Base-by-base conservation (phyloP, 495 filamentous ascomycete genomes). In the Neurospora sublineolata region DNA sequence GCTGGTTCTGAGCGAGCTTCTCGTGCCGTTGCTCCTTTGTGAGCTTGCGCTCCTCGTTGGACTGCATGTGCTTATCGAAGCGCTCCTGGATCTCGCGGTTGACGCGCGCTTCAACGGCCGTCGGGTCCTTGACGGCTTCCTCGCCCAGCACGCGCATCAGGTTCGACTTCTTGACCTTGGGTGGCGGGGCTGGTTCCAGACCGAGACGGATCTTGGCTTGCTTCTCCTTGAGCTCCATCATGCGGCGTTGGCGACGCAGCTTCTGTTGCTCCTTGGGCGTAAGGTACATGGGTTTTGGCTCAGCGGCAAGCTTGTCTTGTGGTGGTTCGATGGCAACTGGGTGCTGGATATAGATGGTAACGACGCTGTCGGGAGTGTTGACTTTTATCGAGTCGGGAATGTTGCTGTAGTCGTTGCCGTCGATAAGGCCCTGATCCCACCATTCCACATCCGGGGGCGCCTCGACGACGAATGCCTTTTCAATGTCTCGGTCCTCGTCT, bases 121-220 rank as follows among this genome's bases (percentile, higher is more conserved):
- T 99, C 11, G 95, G 95, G 79, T 99, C 95, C 76, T 97, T 97
- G 75, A 99, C 94, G 3, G 95, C 95, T 79, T 97, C 92, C 77
- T 98, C 93, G 58, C 95, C 95, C n/a, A 98, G 83, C 4, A 99
- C 95, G 67, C 94, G 90, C 95, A 99, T 97, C 70, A 99, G 85
- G 78, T 99, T 99, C 68, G 88, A 89, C 79, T 94, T 95, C 82
- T 97, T 97, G 75, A 97, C 91, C 79, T 97, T 97, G 11, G 95
- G 94, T 33, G 94, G 90, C 9, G 93, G 92, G 7, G 96, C 92
- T 2, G 93, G 92, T 71, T 93, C 89, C 9, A 99, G 88, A 68
- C 95, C 95, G 4, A 99, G 85, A 44, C 94, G 85, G 71, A 97
- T 93, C 85, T 98, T 97, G 69, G 94, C 94, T 81, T 99, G 95